Percentiles rank a stretch among this genome's conserved stretches.
phyloP scores from a whole-genome alignment of 2,329 filamentous ascomycete genomes.

The Penicillium sp. region DNA sequence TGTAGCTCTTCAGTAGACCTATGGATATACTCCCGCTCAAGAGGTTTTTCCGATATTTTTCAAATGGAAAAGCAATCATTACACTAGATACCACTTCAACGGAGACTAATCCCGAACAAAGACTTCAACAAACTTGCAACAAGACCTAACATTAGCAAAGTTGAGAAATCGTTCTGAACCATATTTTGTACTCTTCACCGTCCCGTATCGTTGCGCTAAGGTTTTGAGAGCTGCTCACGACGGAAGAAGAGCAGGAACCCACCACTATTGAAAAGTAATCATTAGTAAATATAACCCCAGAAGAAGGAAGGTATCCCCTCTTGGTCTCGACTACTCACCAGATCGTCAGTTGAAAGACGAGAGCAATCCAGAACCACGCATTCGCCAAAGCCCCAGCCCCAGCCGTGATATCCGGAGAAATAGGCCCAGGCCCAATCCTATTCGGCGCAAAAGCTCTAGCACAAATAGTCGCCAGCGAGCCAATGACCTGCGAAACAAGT shows the following conservation, averaged over 20 bases:
- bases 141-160: neutral
- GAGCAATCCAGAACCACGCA: constrained; percentile 63
- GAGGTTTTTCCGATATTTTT: neutral
- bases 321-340: constrained; percentile 52
- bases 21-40: neutral
- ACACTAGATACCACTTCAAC: constrained; percentile 10
- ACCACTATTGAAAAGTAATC: constrained; percentile 25
- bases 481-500: constrained; percentile 62
- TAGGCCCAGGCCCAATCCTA: constrained; percentile 60
- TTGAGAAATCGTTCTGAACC: neutral
- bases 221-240: constrained; percentile 48
- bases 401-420: constrained; percentile 63
- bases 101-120: neutral
- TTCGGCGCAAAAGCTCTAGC: constrained; percentile 63
- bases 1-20: neutral
- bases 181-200: neutral
- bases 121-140: neutral
- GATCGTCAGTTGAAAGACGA: constrained; percentile 59
- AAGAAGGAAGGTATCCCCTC: neutral
- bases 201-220: constrained; percentile 19
- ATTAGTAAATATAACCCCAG: neutral
- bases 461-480: constrained; percentile 63
- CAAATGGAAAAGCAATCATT: constrained; percentile 1
- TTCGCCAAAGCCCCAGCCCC: constrained; percentile 49
- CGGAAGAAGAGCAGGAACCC: constrained; percentile 49